These are phyloP conservation scores for Apiospora arundinis DNA, from an alignment of 2,329 filamentous ascomycete genomes.

Conservation along the genomic window DNA sequence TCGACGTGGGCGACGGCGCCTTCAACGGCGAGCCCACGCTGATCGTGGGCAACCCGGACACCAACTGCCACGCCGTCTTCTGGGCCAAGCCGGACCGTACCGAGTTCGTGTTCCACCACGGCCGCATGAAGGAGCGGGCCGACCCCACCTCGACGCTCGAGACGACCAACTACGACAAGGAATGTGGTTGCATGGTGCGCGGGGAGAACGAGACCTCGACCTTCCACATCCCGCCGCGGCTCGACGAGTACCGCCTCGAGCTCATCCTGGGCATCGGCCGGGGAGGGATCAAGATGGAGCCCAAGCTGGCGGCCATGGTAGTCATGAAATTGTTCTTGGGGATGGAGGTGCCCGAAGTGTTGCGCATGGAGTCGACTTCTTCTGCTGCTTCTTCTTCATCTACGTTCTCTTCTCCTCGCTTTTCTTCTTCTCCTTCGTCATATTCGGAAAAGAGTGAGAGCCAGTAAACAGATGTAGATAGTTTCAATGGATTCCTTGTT, in stretches of 20 bases:
- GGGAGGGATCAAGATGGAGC: conserved; percentile 26
- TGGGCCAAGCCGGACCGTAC: conserved; percentile 15
- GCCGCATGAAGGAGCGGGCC: not conserved
- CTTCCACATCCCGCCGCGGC: conserved; percentile 20
- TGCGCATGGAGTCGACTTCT: conserved; percentile 13
- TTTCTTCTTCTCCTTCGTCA: not conserved
- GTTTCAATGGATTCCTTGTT: no score
- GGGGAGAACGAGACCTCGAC: conserved; percentile 15
- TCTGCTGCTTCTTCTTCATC: not conserved
- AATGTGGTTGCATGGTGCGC: conserved; percentile 1
- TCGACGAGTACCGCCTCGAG: conserved; percentile 25
- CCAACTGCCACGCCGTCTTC: conserved; percentile 27
- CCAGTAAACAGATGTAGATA: not conserved
- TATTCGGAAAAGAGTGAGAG: not conserved
- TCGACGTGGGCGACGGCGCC: conserved; percentile 19
- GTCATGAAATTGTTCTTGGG: conserved; percentile 33
- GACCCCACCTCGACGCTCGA: not conserved
- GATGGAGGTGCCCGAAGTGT: conserved; percentile 25
- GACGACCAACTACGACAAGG: conserved; percentile 21
- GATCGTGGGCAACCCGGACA: conserved; percentile 26
- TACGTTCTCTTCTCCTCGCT: no score
- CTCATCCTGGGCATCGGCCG: conserved; percentile 22
- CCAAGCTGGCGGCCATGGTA: conserved; percentile 31
- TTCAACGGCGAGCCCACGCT: conserved; percentile 23
- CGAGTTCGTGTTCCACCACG: conserved; percentile 27